These are phyloP conservation scores for Saccharomycopsis microspora DNA, from an alignment of 805 yeast genomes.

Conservation along the genomic window DNA sequence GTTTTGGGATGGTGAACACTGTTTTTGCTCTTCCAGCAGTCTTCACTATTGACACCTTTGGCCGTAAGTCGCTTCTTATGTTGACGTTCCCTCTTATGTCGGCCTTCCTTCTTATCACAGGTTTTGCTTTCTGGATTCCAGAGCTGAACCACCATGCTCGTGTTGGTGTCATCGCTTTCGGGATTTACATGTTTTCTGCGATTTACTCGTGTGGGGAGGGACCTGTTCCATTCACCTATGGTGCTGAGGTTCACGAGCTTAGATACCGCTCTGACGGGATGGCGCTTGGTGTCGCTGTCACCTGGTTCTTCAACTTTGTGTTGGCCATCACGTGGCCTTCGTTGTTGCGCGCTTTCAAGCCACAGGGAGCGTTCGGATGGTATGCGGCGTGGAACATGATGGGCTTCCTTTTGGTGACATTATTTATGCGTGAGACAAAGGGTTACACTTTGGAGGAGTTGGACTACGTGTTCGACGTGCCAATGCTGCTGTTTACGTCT, in stretches of 20 bases:
- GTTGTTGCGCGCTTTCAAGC: conserved; percentile 48
- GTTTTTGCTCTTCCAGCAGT: conserved; percentile 77
- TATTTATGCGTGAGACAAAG: conserved; percentile 61
- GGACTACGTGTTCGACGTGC: conserved; percentile 58
- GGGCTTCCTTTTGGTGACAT: conserved; percentile 59
- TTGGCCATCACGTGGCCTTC: conserved; percentile 75
- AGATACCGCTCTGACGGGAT: conserved; percentile 73
- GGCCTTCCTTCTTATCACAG: conserved; percentile 46
- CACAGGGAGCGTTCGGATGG: conserved; percentile 83
- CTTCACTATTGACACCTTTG: conserved; percentile 66
- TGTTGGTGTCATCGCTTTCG: conserved; percentile 57
- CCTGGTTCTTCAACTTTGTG: conserved; percentile 65
- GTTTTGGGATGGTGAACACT: conserved; percentile 75
- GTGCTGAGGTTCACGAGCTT: conserved; percentile 76
- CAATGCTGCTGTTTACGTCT: conserved; percentile 42
- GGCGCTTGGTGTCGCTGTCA: conserved; percentile 65
- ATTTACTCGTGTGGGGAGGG: conserved; percentile 82
- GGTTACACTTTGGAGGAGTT: conserved; percentile 58
- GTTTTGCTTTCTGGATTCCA: conserved; percentile 64
- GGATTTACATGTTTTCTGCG: conserved; percentile 61
- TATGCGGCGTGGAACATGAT: conserved; percentile 77
- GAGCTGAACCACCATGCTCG: conserved; percentile 35
- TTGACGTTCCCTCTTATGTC: conserved; percentile 55
- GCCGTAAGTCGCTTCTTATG: conserved; percentile 53
- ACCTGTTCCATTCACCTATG: conserved; percentile 81